These are phyloP conservation scores for Alternaria sp. DNA, from an alignment of 2,329 filamentous ascomycete genomes.

Conservation along the genomic window DNA sequence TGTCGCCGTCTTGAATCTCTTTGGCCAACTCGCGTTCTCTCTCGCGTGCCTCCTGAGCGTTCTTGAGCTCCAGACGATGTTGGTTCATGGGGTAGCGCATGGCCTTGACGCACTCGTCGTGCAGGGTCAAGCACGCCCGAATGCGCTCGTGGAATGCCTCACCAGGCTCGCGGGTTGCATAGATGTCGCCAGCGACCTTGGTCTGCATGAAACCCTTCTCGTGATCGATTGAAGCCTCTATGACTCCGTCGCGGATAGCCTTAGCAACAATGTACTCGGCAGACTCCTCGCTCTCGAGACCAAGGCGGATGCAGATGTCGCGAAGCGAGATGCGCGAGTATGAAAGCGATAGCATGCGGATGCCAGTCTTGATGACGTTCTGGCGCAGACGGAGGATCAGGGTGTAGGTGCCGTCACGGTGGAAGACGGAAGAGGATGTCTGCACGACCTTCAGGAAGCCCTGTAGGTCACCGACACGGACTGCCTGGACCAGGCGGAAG, in stretches of 20 bases:
- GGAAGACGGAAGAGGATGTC: constrained; percentile 82
- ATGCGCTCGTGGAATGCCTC: constrained; percentile 99
- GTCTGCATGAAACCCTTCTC: constrained; percentile 98
- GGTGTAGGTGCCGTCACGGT: constrained; percentile 92
- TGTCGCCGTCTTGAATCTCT: constrained; percentile 96
- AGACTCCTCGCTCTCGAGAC: constrained; percentile 93
- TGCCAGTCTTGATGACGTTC: constrained; percentile 99
- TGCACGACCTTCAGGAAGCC: constrained; percentile 89
- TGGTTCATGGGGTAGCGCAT: constrained; percentile 99
- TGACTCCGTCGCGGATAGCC: constrained; percentile 95
- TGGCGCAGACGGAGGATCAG: constrained; percentile 92
- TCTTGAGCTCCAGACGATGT: constrained; percentile 95
- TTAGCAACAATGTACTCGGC: constrained; percentile 99
- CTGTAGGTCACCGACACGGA: constrained; percentile 93
- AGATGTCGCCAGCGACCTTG: constrained; percentile 94
- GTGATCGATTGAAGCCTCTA: constrained; percentile 91
- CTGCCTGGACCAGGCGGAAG: constrained; percentile 90
- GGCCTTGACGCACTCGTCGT: constrained; percentile 98
- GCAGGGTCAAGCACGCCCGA: constrained; percentile 84
- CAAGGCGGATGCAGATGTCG: constrained; percentile 94
- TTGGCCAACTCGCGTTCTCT: constrained; percentile 96
- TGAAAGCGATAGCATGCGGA: constrained; percentile 97
- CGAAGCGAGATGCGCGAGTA: constrained; percentile 97
- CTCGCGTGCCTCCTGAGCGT: constrained; percentile 96
- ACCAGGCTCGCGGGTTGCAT: constrained; percentile 91